phyloP scores from a whole-genome alignment of 2,329 filamentous ascomycete genomes.

The Penicillium hesseltinei region DNA sequence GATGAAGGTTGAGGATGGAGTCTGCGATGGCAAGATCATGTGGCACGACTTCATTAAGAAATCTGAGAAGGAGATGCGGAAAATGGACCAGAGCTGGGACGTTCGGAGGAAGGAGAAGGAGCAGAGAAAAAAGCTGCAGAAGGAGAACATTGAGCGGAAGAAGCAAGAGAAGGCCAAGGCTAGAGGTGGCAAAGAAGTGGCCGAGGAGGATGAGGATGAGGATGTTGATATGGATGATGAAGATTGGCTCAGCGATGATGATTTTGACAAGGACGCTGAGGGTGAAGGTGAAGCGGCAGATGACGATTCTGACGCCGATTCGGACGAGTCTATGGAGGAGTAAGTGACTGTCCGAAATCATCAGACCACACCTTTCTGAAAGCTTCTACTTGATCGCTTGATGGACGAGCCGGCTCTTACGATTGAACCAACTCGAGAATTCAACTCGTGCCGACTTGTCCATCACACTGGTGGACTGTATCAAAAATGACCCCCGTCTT shows the following conservation, averaged over 20 bases:
- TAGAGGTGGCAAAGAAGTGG: constrained; percentile 44
- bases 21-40: constrained; percentile 87
- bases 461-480: background rate
- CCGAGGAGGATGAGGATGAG: constrained; percentile 53
- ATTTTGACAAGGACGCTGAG: constrained; percentile 48
- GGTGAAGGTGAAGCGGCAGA: constrained; percentile 35
- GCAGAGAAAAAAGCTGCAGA: constrained; percentile 80
- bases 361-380: background rate
- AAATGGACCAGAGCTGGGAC: constrained; percentile 81
- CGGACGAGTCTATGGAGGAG: constrained; percentile 45
- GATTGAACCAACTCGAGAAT: background rate
- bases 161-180: constrained; percentile 60
- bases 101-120: constrained; percentile 79
- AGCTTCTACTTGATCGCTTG: background rate
- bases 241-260: constrained; percentile 54
- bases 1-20: constrained; percentile 93
- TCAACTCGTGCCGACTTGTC: background rate
- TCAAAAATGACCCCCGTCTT: constrained; percentile 1
- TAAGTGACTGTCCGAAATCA: constrained; percentile 23
- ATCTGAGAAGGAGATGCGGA: constrained; percentile 70
- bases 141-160: constrained; percentile 87
- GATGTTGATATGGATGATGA: constrained; percentile 49
- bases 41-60: constrained; percentile 97
- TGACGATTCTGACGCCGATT: constrained; percentile 42
- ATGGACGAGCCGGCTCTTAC: background rate